These are phyloP conservation scores for Metroxylon sagu DNA, from an alignment of 176 grass and related monocot genomes.

Conservation along the genomic window DNA sequence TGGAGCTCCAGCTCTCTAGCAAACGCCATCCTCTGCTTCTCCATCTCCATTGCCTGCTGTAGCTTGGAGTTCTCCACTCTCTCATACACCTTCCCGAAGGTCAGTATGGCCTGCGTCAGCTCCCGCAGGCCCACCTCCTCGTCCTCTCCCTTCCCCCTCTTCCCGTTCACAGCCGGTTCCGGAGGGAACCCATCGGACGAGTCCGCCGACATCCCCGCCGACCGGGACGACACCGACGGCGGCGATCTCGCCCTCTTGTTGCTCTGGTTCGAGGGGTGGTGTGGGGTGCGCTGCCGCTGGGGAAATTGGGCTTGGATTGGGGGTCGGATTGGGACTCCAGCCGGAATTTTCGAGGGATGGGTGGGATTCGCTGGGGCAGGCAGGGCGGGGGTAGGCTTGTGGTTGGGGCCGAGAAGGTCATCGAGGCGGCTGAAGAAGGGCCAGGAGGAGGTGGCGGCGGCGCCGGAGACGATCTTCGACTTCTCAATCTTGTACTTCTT, in stretches of 20 bases:
- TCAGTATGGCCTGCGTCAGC: conserved; percentile 42
- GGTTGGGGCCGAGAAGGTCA: conserved; percentile 56
- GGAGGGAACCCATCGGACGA: conserved; percentile 84
- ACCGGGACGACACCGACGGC: conserved; percentile 19
- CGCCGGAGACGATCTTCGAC: conserved; percentile 28
- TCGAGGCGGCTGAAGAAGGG: conserved; percentile 77
- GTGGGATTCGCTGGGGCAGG: conserved; percentile 15
- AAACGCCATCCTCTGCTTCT: conserved; percentile 71
- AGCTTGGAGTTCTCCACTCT: conserved; percentile 65
- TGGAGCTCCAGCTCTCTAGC: conserved; percentile 66
- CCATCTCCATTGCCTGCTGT: conserved; percentile 58
- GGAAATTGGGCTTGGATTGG: conserved; percentile 38
- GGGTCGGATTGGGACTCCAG: conserved; percentile 24
- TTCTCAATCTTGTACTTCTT: conserved; percentile 98
- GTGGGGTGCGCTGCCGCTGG: conserved; percentile 48
- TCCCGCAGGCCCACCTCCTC: conserved; percentile 31
- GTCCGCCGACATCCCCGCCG: conserved; percentile 25
- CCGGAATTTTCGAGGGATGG: conserved; percentile 3
- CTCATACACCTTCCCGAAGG: conserved; percentile 72
- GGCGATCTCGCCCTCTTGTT: conserved; percentile 26
- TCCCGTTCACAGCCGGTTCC: conserved; percentile 41
- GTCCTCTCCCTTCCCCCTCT: conserved; percentile 27
- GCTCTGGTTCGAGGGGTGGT: no score
- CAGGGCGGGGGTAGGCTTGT: conserved; percentile 14
- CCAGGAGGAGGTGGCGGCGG: conserved; percentile 41